Base-by-base conservation (phyloP, 2,329 filamentous ascomycete species). In the Thelonectria rubi region DNA sequence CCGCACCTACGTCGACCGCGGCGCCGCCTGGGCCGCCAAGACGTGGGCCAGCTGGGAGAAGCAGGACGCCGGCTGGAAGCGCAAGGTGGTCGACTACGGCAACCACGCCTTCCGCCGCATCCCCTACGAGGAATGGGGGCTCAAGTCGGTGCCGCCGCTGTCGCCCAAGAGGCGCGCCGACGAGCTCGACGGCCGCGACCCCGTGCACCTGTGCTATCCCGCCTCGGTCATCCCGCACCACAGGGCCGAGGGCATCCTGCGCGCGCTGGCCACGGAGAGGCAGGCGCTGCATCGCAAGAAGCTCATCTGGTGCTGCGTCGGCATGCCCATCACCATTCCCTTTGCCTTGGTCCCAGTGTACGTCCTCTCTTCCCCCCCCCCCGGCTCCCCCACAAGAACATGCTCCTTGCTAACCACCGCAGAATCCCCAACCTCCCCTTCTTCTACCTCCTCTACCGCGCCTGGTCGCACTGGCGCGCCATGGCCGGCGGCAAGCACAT, bases 71-170 rank as follows among this genome's bases (percentile, higher is more conserved):
- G 91, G 92, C 55, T 98, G 95, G 95, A 93, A 97, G 82, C 93
- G 91, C 74, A 88, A 88, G 69, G 84, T 97, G 18, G 94, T 95
- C 54, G 84, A 86, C 61, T 96, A 94, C 77, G 95, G 95, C 58
- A 97, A 99, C 79, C 82, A 88, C 50, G 88, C 92, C 15, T 86
- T 99, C 63, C 89, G 92, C 70, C 88, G 92, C 65, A 97, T 99
- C 72, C 92, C 95, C 3, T 97, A 92, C 76, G 92, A 98, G 79
- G 95, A 99, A 89, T 99, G 95, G 95, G 93, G 92, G 0, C 84
- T 99, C 68, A 98, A 98, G 80, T 97, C 93, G 37, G 89, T 99
- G 54, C 95, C 95, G 46, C 90, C 94, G 20, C 82, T 97, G 69
- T 92, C 88, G 43, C 81, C 87, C 59, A 85, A 87, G 67, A 84